Base-by-base conservation (phyloP, 371 early-diverging fungal genomes). In the Encephalitozoon romaleae region DNA sequence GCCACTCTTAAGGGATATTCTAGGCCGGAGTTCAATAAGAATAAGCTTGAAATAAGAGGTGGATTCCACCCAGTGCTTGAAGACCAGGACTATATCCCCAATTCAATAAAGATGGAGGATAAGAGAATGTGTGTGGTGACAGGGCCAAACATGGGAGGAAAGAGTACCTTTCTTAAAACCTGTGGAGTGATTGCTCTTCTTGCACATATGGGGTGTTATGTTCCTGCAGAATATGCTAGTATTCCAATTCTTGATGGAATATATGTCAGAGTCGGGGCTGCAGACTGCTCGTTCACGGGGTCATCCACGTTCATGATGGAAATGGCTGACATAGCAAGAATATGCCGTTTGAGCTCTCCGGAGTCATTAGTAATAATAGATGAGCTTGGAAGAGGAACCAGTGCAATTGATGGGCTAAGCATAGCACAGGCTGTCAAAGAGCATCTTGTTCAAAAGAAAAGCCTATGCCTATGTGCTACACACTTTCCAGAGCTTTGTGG, bases 331-430 rank as follows among this genome's bases (percentile, higher is more conserved):
- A 88, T 90, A 0, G 88, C 92, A 0, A 90, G 88, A 70, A 89
- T 96, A 51, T 82, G 94, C 45, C 87, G 90, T 54, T 87, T 89
- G 71, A 86, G 89, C 30, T 88, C 89, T 0, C 80, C 86, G 34
- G 86, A 90, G 52, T 94, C 95, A 0, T 82, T 96, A 21, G 88
- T 94, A 0, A 84, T 98, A 30, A 89, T 96, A 53, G 98, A 98
- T 81, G 97, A 98, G 84, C 88, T 96, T 11, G 96, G 96, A 4
- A 83, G 95, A 85, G 95, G 96, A 87, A 98, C 99, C 39, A 91
- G 92, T 73, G 95, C 96, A 0, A 91, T 91, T 79, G 99, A 98
- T 84, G 99, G 99, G 4, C 90, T 93, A 80, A 94, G 95, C 18
- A 84, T 98, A 43, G 96, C 96, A 9, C 91, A 92, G 91, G 91